Conservation (phyloP, 805 yeast genomes). For the Teunomyces aglyptinius region DNA sequence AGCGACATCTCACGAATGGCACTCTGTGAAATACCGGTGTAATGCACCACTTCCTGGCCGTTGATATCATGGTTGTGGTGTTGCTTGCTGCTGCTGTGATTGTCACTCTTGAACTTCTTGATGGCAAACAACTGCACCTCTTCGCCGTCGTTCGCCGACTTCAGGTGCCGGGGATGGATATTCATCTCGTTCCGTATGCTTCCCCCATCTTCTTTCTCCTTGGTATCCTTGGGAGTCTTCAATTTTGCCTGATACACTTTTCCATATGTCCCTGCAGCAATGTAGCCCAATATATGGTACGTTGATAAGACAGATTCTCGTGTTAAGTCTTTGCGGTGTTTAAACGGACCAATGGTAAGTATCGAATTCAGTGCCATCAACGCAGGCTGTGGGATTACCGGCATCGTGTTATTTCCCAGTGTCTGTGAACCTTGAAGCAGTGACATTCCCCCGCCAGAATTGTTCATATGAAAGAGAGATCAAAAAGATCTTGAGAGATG, state of each 20-base stretch:
- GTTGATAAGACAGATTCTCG: constrained; percentile 76
- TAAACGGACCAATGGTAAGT: constrained; percentile 43
- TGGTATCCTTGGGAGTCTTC: constrained; percentile 15
- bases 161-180: neutral
- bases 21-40: constrained; percentile 93
- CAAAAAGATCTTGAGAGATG: too few relatives aligned
- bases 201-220: constrained; percentile 3
- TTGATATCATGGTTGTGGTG: constrained; percentile 45
- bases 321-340: constrained; percentile 55
- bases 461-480: neutral
- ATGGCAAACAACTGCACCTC: constrained; percentile 64
- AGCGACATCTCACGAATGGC: constrained; percentile 96
- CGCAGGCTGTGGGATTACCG: constrained; percentile 19
- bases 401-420: constrained; percentile 8
- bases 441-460: neutral
- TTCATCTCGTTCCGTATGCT: neutral
- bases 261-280: constrained; percentile 98
- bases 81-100: constrained; percentile 32
- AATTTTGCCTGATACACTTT: constrained; percentile 86
- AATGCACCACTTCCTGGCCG: constrained; percentile 83
- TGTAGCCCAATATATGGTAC: constrained; percentile 88
- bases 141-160: constrained; percentile 9
- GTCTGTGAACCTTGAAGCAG: neutral
- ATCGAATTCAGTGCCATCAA: constrained; percentile 41
- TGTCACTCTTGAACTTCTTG: constrained; percentile 91